A percentile compares a stretch with the other conserved stretches of the same genome.
Evolutionary conservation across 768 basidiomycete genomes (phyloP).

Genomic region (Boletellus emodensis): DNA sequence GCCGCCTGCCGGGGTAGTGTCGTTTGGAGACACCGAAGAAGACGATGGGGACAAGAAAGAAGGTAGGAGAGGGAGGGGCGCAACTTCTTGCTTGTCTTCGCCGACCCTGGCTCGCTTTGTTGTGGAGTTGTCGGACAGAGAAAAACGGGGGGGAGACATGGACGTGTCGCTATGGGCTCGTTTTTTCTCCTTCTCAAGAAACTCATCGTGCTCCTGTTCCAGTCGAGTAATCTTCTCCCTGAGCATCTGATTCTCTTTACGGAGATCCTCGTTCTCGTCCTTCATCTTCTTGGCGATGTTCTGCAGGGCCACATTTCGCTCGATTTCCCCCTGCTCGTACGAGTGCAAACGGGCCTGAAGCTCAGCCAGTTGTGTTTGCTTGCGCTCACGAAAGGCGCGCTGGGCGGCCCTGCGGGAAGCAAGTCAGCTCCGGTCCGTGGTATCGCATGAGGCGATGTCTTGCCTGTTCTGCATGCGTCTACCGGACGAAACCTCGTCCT

Average conservation of each 20-base stretch:
- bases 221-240: constrained; percentile 46
- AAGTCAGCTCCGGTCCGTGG: constrained; percentile 5
- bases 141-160: constrained; percentile 24
- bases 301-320: constrained; percentile 82
- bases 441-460: constrained; percentile 7
- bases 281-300: constrained; percentile 78
- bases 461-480: constrained; percentile 78
- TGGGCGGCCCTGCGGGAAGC: constrained; percentile 66
- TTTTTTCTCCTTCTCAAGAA: constrained; percentile 47
- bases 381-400: constrained; percentile 85
- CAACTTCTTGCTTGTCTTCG: constrained; percentile 19
- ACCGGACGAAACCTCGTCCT: constrained; percentile 51
- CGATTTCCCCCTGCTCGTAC: constrained; percentile 89
- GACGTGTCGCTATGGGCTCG: constrained; percentile 54
- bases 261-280: constrained; percentile 78
- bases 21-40: constrained; percentile 48
- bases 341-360: constrained; percentile 80
- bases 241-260: constrained; percentile 60
- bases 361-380: constrained; percentile 83
- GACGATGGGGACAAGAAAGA: constrained; percentile 38
- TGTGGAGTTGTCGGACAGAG: constrained; percentile 20
- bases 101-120: constrained; percentile 38
- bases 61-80: constrained; percentile 16
- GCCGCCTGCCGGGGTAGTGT: constrained; percentile 23
- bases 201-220: constrained; percentile 35